Percentiles rank a stretch among this genome's conserved stretches.
Evolutionary conservation across 2,329 filamentous ascomycete genomes (phyloP).

Genomic region (Colletotrichum melonis): DNA sequence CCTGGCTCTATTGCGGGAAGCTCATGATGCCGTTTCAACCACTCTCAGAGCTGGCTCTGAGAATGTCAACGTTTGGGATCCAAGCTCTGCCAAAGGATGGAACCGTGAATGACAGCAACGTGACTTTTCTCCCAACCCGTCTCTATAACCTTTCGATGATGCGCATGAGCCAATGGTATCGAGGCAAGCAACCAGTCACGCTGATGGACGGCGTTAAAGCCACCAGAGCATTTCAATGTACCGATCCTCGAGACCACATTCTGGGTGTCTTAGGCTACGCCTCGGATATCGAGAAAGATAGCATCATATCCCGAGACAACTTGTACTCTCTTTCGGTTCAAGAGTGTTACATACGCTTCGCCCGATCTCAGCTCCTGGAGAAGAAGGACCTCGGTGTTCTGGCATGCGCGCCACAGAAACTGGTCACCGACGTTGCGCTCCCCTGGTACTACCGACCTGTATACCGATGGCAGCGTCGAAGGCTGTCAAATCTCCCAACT

Average conservation of each 20-base stretch:
- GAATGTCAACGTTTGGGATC: neutral
- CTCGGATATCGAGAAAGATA: constrained; percentile 1
- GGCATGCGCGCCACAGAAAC: neutral
- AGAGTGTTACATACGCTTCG: constrained; percentile 9
- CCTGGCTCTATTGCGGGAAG: constrained; percentile 12
- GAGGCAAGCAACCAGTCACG: constrained; percentile 7
- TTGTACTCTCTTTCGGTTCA: constrained; percentile 4
- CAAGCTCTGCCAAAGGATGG: neutral
- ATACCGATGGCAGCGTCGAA: neutral
- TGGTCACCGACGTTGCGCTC: neutral
- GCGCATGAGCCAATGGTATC: constrained; percentile 5
- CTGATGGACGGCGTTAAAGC: constrained; percentile 17
- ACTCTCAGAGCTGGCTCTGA: constrained; percentile 3
- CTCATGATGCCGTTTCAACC: constrained; percentile 3
- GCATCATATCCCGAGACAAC: constrained; percentile 9
- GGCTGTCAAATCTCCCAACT: neutral
- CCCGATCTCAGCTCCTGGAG: constrained; percentile 6
- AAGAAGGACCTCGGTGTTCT: neutral
- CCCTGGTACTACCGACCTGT: constrained; percentile 11
- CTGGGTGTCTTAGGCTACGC: constrained; percentile 5
- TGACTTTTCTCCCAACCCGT: neutral
- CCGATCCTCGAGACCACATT: constrained; percentile 16
- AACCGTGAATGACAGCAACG: neutral
- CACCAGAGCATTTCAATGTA: constrained; percentile 4
- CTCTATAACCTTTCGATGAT: constrained; percentile 20